Evolutionary conservation across 106 monocot species (phyloP), one percentile per base, ranked within the genome.

Genomic region (Phalaenopsis aphrodite): DNA sequence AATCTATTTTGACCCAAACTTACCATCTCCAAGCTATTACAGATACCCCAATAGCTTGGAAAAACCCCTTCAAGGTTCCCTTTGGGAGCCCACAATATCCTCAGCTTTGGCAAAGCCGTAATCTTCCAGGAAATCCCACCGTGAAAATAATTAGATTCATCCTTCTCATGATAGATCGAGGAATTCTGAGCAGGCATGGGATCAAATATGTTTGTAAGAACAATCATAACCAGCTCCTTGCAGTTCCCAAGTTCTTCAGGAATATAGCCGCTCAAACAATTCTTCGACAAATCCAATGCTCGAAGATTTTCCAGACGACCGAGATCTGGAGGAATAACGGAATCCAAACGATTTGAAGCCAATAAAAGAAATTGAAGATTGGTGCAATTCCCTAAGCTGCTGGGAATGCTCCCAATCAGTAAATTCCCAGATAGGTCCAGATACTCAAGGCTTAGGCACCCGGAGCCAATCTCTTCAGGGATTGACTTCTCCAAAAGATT

Each of bases 41-140:
- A 96, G 55, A 12, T 42, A 47, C 94, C 92, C 96, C 96, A 96
- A 76, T 89, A 79, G 45, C 81, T 85, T 2, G 96, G 96, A 64
- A 96, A 45, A 42, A 68, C 78, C 74, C 96, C 96, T 85, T 92
- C 91, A 36, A 94, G 23, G 1, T 47, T 79, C 15, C 85, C 88
- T 79, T 86, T 86, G 9, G 96, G 96, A 3, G 93, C 96, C 93
- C 93, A 96, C n/a, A 96, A 74, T 17, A 96, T 61, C 80, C 86
- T 88, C 39, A 96, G 89, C 36, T 87, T 90, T 8, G 90, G 92
- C 56, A 90, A 75, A 57, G 81, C 68, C 0, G 94, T 92, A 68
- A 96, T 84, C 46, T 55, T 89, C 46, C 90, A 85, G 0, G 87
- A 79, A 87, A 96, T 76, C 4, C 87, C 87, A n/a, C 94, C 94